Conservation (phyloP, 306 rosid species). For the Potentilla sterilis region DNA sequence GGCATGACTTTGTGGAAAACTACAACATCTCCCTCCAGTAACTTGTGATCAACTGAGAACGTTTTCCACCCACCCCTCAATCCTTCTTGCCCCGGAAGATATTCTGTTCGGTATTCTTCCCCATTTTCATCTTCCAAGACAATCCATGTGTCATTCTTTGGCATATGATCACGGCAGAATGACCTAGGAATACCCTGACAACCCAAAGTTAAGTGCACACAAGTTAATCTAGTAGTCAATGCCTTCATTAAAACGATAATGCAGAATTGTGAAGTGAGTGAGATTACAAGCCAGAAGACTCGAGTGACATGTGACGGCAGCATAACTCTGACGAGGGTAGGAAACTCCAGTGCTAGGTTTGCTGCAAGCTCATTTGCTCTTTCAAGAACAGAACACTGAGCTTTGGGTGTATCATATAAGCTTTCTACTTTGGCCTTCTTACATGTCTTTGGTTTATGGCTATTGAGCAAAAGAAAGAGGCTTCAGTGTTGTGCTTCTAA, state of each 20-base stretch:
- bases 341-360: constrained; percentile 32
- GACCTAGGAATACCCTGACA: constrained; percentile 47
- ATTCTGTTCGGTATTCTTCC: constrained; percentile 28
- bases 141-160: constrained; percentile 31
- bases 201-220: constrained; percentile 4
- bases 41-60: constrained; percentile 39
- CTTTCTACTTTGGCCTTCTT: constrained; percentile 16
- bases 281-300: constrained; percentile 58
- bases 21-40: constrained; percentile 37
- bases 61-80: constrained; percentile 57
- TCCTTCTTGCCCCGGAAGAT: constrained; percentile 36
- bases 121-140: constrained; percentile 53
- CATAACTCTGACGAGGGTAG: constrained; percentile 39
- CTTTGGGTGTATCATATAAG: constrained; percentile 5
- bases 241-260: neutral
- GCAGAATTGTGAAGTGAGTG: neutral
- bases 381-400: constrained; percentile 12
- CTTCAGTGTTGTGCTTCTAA: neutral
- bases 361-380: constrained; percentile 41
- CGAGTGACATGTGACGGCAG: constrained; percentile 43
- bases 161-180: constrained; percentile 47
- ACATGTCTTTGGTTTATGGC: constrained; percentile 24
- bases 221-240: neutral
- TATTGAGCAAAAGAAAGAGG: neutral
- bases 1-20: constrained; percentile 41